These are phyloP conservation scores for Rhypophila decipiens DNA, from an alignment of 495 filamentous ascomycete genomes.

Conservation along the genomic window DNA sequence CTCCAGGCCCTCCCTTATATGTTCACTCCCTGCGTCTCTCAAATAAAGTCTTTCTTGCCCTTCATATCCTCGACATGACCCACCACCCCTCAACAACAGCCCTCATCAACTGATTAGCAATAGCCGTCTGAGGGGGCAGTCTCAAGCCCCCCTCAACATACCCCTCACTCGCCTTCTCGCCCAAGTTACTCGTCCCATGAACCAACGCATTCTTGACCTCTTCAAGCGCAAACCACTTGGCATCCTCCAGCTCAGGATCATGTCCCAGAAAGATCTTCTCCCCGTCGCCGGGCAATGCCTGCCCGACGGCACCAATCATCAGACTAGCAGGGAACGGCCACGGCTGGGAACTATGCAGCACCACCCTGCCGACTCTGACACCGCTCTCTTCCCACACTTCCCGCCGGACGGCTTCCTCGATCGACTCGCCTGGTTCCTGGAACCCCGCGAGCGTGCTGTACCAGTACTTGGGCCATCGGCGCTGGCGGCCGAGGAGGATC, in stretches of 20 bases:
- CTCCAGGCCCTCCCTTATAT: too few relatives aligned
- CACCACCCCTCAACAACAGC: constrained; percentile 40
- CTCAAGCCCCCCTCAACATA: constrained; percentile 69
- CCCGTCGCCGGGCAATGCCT: constrained; percentile 67
- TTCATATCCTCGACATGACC: constrained; percentile 33
- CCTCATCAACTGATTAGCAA: constrained; percentile 65
- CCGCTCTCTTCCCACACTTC: constrained; percentile 97
- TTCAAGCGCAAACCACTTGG: constrained; percentile 73
- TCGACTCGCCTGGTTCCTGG: constrained; percentile 86
- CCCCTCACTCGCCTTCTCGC: constrained; percentile 51
- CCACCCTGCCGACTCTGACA: constrained; percentile 74
- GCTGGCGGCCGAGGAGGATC: constrained; percentile 77
- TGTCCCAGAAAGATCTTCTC: constrained; percentile 78
- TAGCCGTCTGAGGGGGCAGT: constrained; percentile 69
- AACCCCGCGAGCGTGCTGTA: constrained; percentile 91
- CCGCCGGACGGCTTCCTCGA: constrained; percentile 90
- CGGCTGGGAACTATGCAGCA: constrained; percentile 89
- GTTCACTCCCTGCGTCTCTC: too few relatives aligned
- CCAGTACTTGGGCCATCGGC: constrained; percentile 76
- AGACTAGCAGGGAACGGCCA: constrained; percentile 63
- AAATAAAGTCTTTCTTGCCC: background rate
- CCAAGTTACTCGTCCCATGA: constrained; percentile 57
- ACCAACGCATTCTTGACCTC: constrained; percentile 60
- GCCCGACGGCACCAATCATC: constrained; percentile 92
- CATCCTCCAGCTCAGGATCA: constrained; percentile 86